These are phyloP conservation scores for Coemansia sp. DNA, from an alignment of 192 early-diverging fungal genomes.

Conservation along the genomic window DNA sequence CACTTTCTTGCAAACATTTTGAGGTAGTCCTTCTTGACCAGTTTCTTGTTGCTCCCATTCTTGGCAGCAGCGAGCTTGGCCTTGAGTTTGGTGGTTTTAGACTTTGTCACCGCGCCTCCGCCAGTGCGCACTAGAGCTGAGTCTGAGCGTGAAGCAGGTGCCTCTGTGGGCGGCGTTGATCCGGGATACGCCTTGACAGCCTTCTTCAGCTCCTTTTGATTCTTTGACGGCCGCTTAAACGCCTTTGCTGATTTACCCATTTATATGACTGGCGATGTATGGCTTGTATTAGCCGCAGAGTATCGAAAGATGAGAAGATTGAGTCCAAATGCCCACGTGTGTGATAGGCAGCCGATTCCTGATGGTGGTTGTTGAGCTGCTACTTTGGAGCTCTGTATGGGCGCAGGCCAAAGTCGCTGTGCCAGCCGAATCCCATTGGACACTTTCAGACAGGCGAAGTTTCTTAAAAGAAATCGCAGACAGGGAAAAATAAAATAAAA, in stretches of 20 bases:
- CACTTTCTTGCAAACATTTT: constrained; percentile 26
- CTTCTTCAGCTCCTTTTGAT: constrained; percentile 58
- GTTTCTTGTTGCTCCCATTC: background rate
- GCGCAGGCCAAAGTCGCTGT: too few relatives aligned
- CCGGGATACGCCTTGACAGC: background rate
- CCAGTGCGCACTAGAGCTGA: constrained; percentile 5
- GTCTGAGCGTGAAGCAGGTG: background rate
- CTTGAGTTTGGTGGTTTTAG: constrained; percentile 19
- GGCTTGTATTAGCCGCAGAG: too few relatives aligned
- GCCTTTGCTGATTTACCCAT: constrained; percentile 74
- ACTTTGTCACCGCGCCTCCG: constrained; percentile 28
- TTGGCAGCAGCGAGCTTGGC: constrained; percentile 25
- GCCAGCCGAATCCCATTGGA: too few relatives aligned
- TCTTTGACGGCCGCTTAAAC: constrained; percentile 62
- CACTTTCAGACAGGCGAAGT: too few relatives aligned
- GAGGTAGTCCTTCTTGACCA: constrained; percentile 21
- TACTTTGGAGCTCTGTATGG: too few relatives aligned
- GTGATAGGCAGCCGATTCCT: too few relatives aligned
- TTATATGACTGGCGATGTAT: background rate
- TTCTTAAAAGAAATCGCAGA: too few relatives aligned
- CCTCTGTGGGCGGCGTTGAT: background rate
- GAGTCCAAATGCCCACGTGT: too few relatives aligned
- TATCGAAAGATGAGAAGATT: background rate
- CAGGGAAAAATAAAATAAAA: too few relatives aligned
- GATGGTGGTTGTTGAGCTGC: too few relatives aligned